Evolutionary conservation across 768 basidiomycete species (phyloP).

Genomic region (Calocybe indica): DNA sequence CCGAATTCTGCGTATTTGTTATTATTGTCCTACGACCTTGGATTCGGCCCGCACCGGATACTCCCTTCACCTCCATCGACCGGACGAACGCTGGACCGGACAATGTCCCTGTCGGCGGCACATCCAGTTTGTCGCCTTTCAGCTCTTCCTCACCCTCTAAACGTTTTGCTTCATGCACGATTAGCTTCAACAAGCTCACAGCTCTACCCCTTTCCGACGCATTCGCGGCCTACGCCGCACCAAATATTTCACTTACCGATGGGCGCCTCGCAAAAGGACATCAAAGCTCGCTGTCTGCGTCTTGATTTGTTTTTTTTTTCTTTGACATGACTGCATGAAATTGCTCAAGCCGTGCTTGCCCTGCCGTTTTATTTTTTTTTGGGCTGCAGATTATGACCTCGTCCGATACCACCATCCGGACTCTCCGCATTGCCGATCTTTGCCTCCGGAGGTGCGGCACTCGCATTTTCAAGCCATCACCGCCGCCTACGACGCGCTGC

Average conservation of each 20-base stretch:
- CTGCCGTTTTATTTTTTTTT: background rate
- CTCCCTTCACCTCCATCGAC: no score
- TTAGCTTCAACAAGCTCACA: conserved; percentile 5
- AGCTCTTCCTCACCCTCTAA: conserved; percentile 6
- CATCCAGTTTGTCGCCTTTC: conserved; percentile 5
- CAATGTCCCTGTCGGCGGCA: background rate
- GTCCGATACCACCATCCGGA: conserved; percentile 73
- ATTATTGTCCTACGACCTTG: no score
- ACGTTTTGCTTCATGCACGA: conserved; percentile 4
- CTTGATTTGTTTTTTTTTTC: background rate
- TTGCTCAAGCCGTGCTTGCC: no score
- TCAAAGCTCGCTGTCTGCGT: conserved; percentile 63
- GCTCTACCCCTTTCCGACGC: conserved; percentile 44
- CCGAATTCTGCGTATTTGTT: no score
- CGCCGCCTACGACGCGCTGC: conserved; percentile 55
- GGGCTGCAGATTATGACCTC: conserved; percentile 59
- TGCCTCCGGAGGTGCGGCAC: conserved; percentile 43
- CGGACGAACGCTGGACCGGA: no score
- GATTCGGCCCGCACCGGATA: no score
- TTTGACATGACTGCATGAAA: no score
- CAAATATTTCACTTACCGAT: conserved; percentile 67
- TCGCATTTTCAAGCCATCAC: conserved; percentile 60
- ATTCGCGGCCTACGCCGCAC: conserved; percentile 53
- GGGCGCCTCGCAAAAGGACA: conserved; percentile 49
- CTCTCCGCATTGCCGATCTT: conserved; percentile 33